Percentiles rank a stretch among this genome's conserved stretches.
phyloP scores from a whole-genome alignment of 1,284 basidiomycete genomes.

The Golubevia pallescens region DNA sequence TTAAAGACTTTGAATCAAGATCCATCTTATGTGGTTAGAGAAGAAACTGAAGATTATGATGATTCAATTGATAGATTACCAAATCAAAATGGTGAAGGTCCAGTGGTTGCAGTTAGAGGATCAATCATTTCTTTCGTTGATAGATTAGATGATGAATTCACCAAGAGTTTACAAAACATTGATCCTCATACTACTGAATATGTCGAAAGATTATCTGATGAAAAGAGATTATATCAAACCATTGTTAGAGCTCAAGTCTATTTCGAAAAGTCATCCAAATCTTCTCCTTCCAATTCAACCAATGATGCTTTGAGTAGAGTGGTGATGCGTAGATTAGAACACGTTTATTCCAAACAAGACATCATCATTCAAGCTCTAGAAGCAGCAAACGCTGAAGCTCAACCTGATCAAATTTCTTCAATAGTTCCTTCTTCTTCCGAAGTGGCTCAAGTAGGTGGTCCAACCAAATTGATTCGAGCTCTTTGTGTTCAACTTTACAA shows the following conservation, averaged over 20 bases:
- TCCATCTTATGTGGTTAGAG: slow-evolving; percentile 76
- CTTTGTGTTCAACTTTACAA: slow-evolving; percentile 94
- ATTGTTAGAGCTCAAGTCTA: slow-evolving; percentile 90
- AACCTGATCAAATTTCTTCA: slow-evolving; percentile 66
- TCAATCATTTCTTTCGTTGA: slow-evolving; percentile 75
- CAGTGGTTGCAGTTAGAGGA: slow-evolving; percentile 51
- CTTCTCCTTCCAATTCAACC: slow-evolving; percentile 7
- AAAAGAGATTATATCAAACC: slow-evolving; percentile 89
- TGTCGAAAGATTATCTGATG: slow-evolving; percentile 83
- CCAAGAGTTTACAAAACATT: slow-evolving; percentile 94
- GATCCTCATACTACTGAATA: slow-evolving; percentile 99
- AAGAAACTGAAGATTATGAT: slow-evolving; percentile 90
- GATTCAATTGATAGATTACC: slow-evolving; percentile 86
- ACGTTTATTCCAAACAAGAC: slow-evolving; percentile 95
- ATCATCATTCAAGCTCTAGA: slow-evolving; percentile 91
- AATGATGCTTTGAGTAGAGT: slow-evolving; percentile 69
- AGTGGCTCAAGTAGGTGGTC: slow-evolving; percentile 56
- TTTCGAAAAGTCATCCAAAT: slow-evolving; percentile 68
- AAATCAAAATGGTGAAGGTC: slow-evolving; percentile 65
- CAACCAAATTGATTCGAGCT: slow-evolving; percentile 79
- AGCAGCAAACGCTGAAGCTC: slow-evolving; percentile 69
- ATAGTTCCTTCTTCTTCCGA: slow-evolving; percentile 38
- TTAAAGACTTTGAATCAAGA: slow-evolving; percentile 78
- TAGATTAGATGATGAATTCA: slow-evolving; percentile 97
- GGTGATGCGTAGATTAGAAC: slow-evolving; percentile 92